These are phyloP conservation scores for Leccinum solheimii DNA, from an alignment of 1,284 basidiomycete genomes.

Conservation along the genomic window DNA sequence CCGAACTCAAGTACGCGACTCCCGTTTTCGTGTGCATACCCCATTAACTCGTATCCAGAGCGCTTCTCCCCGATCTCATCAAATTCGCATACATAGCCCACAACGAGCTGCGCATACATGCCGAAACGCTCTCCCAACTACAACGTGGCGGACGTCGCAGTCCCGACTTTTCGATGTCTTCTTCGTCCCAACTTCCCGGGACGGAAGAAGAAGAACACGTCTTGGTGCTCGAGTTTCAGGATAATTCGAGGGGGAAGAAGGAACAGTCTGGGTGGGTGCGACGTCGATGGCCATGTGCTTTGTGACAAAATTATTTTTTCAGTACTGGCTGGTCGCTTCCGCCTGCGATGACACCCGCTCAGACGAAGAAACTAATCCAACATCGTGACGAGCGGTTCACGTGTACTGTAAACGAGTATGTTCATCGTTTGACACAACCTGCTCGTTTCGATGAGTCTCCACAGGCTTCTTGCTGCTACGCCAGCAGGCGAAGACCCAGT, in stretches of 20 bases:
- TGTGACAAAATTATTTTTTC: slow-evolving; percentile 7
- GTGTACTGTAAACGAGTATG: slow-evolving; percentile 71
- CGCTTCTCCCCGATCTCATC: slow-evolving; percentile 79
- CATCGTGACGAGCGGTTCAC: slow-evolving; percentile 68
- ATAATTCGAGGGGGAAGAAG: slow-evolving; percentile 50
- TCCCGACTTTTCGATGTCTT: slow-evolving; percentile 43
- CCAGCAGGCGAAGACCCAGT: slow-evolving; percentile 59
- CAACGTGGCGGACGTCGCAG: slow-evolving; percentile 27
- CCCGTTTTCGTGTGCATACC: background rate
- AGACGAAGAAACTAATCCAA: slow-evolving; percentile 72
- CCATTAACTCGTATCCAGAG: slow-evolving; percentile 43
- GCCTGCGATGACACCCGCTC: slow-evolving; percentile 54
- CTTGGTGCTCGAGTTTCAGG: slow-evolving; percentile 73
- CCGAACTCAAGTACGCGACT: slow-evolving; percentile 77
- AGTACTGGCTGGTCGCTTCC: slow-evolving; percentile 47
- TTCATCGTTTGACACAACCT: slow-evolving; percentile 16
- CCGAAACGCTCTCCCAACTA: slow-evolving; percentile 34
- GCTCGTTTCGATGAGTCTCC: background rate
- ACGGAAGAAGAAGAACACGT: slow-evolving; percentile 58
- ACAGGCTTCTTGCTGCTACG: slow-evolving; percentile 64
- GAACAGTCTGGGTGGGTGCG: slow-evolving; percentile 30
- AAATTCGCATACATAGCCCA: slow-evolving; percentile 81
- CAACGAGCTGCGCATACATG: slow-evolving; percentile 63
- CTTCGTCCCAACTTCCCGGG: slow-evolving; percentile 24
- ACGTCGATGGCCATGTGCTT: background rate